These are phyloP conservation scores for Dipteronia sinensis DNA, from an alignment of 345 rosid genomes.

Conservation along the genomic window DNA sequence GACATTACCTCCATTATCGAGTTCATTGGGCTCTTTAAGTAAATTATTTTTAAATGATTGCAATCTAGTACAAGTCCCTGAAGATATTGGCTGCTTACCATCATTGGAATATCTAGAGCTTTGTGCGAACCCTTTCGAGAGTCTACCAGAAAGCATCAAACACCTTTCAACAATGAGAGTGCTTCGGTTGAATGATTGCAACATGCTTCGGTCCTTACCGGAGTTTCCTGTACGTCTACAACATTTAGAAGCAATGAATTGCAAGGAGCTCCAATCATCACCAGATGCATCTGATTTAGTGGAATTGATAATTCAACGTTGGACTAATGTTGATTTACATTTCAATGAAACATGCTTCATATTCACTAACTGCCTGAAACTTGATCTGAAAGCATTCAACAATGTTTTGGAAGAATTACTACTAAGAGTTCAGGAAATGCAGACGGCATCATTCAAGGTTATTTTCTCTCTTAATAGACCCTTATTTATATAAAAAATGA, in stretches of 20 bases:
- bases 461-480: too few species aligned
- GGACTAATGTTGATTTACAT: background rate
- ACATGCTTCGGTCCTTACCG: slow-evolving; percentile 34
- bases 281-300: slow-evolving; percentile 28
- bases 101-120: slow-evolving; percentile 25
- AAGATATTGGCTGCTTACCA: background rate
- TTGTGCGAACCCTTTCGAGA: slow-evolving; percentile 31
- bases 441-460: slow-evolving; percentile 17
- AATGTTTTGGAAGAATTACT: slow-evolving; percentile 19
- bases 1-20: background rate
- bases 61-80: background rate
- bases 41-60: background rate
- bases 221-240: slow-evolving; percentile 27
- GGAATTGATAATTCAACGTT: background rate
- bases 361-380: slow-evolving; percentile 36
- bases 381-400: slow-evolving; percentile 26
- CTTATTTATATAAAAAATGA: too few species aligned
- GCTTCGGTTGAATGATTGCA: slow-evolving; percentile 29
- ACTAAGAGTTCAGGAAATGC: slow-evolving; percentile 23
- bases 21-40: background rate
- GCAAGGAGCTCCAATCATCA: slow-evolving; percentile 30
- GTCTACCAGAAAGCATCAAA: slow-evolving; percentile 24
- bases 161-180: slow-evolving; percentile 25
- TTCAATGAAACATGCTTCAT: slow-evolving; percentile 24
- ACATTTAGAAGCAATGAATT: slow-evolving; percentile 24